Evolutionary conservation across 2,329 filamentous ascomycete species (phyloP).

Genomic region (Tricladium varicosporioides): DNA sequence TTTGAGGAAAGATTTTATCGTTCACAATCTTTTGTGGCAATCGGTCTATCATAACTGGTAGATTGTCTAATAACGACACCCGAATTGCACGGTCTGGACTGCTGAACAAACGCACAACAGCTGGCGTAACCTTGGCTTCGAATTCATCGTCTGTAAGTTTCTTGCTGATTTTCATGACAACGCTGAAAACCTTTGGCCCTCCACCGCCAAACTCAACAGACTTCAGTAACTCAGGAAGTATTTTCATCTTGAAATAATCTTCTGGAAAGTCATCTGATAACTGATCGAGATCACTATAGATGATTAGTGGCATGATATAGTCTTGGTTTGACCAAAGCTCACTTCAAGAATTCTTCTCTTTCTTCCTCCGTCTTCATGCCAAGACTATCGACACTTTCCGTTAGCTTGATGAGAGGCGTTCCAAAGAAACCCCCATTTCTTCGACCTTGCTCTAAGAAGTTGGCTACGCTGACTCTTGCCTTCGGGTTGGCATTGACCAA

Average conservation of each 20-base stretch:
- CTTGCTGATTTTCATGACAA: slow-evolving; percentile 86
- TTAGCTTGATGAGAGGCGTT: slow-evolving; percentile 86
- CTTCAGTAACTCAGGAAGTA: slow-evolving; percentile 93
- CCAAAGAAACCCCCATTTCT: slow-evolving; percentile 86
- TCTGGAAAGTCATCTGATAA: slow-evolving; percentile 93
- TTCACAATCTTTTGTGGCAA: slow-evolving; percentile 86
- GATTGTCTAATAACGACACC: slow-evolving; percentile 84
- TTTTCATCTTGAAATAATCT: slow-evolving; percentile 97
- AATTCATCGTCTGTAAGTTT: slow-evolving; percentile 92
- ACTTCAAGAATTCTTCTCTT: slow-evolving; percentile 79
- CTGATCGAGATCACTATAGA: slow-evolving; percentile 68
- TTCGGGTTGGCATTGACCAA: slow-evolving; percentile 89
- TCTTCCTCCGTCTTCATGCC: slow-evolving; percentile 84
- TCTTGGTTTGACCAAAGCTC: slow-evolving; percentile 24
- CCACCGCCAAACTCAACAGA: slow-evolving; percentile 98
- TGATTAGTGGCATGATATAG: slow-evolving; percentile 26
- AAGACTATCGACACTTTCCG: slow-evolving; percentile 88
- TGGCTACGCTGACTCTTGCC: slow-evolving; percentile 74
- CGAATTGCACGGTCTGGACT: slow-evolving; percentile 91
- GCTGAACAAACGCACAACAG: slow-evolving; percentile 81
- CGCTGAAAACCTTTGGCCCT: slow-evolving; percentile 82
- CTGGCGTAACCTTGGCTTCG: slow-evolving; percentile 75
- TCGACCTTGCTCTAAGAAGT: slow-evolving; percentile 87
- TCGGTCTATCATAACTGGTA: slow-evolving; percentile 88
- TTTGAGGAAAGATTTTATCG: slow-evolving; percentile 93